Evolutionary conservation across 1,139 yeast species (phyloP), one percentile per base, ranked within the genome.

Genomic region (Nakaseomyces delphensis): DNA sequence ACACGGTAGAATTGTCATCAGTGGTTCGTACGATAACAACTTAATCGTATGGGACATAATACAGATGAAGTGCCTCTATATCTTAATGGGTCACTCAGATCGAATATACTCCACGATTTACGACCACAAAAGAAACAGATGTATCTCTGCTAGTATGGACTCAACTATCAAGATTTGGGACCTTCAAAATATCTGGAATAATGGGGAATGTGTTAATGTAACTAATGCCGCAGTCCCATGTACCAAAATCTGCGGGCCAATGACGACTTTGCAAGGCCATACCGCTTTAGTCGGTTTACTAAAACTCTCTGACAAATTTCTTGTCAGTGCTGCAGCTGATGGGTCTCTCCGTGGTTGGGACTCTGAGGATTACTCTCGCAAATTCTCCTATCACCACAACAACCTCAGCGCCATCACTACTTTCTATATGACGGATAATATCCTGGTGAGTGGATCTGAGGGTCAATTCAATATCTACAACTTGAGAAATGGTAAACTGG

Each of bases 291-390:
- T 91, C 16, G 98, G 98, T 0, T 67, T 91, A 18, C 69, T 93
- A 27, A 87, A 84, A 38, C 71, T 89, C 19, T 80, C 86, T 7
- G 79, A 83, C 35, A 79, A 82, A 16, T 79, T 78, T 35, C 69
- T 91, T n/a, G 95, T 91, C 2, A 83, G 95, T 31, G 98, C 96
- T 0, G 97, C 97, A 1, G 97, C 97, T 0, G 98, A 91, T 60
- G 77, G 94, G 1, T 81, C 96, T 0, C 70, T 91, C 37, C 71
- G 96, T 40, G 82, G 91, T 2, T 91, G 98, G 98, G 83, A 91
- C 58, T 93, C 96, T 0, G 76, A 75, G 24, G 75, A 78, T 4
- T 95, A 95, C 19, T 74, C 75, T 33, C 73, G 79, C 45, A 65
- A 72, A 47, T 77, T 79, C 59, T 81, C 83, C 45, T 72, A 91